Base-by-base conservation (phyloP, 2,329 filamentous ascomycete species). In the Fusarium multiceps region DNA sequence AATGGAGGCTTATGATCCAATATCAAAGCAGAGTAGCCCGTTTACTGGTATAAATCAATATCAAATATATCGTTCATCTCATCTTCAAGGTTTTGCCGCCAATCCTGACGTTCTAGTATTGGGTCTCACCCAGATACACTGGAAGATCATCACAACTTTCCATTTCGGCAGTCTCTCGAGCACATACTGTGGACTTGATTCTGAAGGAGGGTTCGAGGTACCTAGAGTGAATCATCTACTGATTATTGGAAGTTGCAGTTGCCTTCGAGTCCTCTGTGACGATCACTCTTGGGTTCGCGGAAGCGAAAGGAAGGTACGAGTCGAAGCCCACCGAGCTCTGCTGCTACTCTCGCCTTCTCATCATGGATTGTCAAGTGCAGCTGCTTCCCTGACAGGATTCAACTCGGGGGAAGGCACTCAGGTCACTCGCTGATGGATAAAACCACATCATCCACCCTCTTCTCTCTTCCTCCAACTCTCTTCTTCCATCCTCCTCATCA, bases 381-480 rank as follows among this genome's bases (percentile, higher is more conserved):
- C 40, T 37, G 40, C 60, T 69, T 65, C 66, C 66, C 20, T 42
- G 13, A 34, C 41, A 28, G 11, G 12, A 32, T 20, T 40, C 14
- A 13, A 23, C n/a, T 37, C 30, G 20, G 57, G 16, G 63, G 58
- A 70, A 68, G 50, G 58, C 18, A 25, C 63, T 23, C 21, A 6
- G 16, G 20, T 18, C 32, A 11, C 14, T 16, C 32, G 37, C 47
- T 37, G 37, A 18, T 45, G 55, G 32, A 59, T 42, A 67, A 70
- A 55, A 63, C 18, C 47, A 30, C 23, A 14, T 54, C 32, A 37
- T 18, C 32, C 32, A 41, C 7, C 30, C 13, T 32, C 7, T 21
- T 51, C 21, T 32, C 34, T 23, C 23, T 20, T 40, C 40, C 40
- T 47, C 6, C 20, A 23, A 21, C 41, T 60, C 46, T 41, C 53